Base-by-base conservation (phyloP, 1,284 basidiomycete genomes). In the Puccinia hordei region DNA sequence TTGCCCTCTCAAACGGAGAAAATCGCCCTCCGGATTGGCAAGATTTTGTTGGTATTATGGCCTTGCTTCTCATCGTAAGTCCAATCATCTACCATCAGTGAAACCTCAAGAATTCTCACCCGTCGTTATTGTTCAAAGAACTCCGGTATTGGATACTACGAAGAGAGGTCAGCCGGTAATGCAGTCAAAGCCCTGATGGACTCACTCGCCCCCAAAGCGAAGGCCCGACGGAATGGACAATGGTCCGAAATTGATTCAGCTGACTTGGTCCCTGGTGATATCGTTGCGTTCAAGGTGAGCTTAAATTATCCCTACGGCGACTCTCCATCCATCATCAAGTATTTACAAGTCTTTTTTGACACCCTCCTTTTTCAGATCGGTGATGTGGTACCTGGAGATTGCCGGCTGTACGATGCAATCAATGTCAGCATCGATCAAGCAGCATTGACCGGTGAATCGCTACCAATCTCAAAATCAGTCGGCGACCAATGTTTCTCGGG, bases 171-270 rank as follows among this genome's bases (percentile, higher is more conserved):
- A 85, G 95, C 95, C 75, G 95, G 95, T 87, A 97, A 98, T 87
- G 95, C 95, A 55, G 95, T 98, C 88, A 98, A 97, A 89, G 95
- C 95, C 17, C 92, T 98, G 83, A 98, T 98, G 95, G 95, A 98
- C 86, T 98, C 95, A 19, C 92, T 98, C 83, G 95, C 96, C 27
- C 96, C 95, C 86, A 98, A 98, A 88, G 95, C 95, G 53, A 92
- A 91, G 87, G 92, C 92, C 84, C 93, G 90, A 88, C 94, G 95
- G 82, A 89, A 89, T 83, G 93, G 92, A 82, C 84, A 85, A 53
- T 97, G 94, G 94, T 85, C 87, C 44, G 95, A 98, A 87, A 92
- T 97, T 83, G 95, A 98, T 73, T 77, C 75, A 5, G 83, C 94
- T 63, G 90, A 89, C 68, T 90, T 98, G 81, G 94, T 97, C 68